Percentiles rank a stretch among this genome's conserved stretches.
Evolutionary conservation across 2,329 filamentous ascomycete species (phyloP).

Genomic region (Colletotrichum acutatum): DNA sequence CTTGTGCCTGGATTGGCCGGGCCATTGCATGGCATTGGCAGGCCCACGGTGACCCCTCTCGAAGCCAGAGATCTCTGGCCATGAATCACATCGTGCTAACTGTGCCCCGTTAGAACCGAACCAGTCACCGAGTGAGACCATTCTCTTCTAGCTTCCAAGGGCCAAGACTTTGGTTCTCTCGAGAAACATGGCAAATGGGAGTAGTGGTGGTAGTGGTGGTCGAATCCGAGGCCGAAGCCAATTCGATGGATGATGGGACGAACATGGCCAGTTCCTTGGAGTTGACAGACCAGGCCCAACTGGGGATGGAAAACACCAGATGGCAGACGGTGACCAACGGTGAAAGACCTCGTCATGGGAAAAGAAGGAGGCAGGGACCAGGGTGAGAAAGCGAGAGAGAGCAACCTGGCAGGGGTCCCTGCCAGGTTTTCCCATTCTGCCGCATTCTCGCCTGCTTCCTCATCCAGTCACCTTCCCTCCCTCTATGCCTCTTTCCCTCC

Average conservation of each 20-base stretch:
- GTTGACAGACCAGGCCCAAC: not conserved
- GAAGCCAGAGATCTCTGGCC: not conserved
- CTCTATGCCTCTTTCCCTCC: no score
- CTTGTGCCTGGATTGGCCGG: conserved; percentile 27
- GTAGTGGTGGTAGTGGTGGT: not conserved
- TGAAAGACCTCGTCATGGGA: not conserved
- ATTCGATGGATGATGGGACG: not conserved
- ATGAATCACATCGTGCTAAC: conserved; percentile 13
- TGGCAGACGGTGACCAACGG: not conserved
- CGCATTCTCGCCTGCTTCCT: no score
- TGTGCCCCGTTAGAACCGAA: not conserved
- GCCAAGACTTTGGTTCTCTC: not conserved
- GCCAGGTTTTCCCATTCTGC: conserved; percentile 2
- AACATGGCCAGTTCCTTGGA: not conserved
- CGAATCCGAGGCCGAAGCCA: not conserved
- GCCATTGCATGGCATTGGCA: conserved; percentile 11
- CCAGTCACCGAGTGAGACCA: not conserved
- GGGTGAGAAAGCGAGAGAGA: not conserved
- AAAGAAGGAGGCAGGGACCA: conserved; percentile 27
- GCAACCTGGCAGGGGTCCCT: not conserved
- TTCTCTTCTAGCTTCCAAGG: not conserved
- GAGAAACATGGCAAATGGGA: not conserved
- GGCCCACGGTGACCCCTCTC: not conserved
- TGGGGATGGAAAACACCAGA: no score
- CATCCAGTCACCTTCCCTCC: not conserved